Evolutionary conservation across 2,329 filamentous ascomycete genomes (phyloP).

Genomic region (Cladophialophora yegresii): DNA sequence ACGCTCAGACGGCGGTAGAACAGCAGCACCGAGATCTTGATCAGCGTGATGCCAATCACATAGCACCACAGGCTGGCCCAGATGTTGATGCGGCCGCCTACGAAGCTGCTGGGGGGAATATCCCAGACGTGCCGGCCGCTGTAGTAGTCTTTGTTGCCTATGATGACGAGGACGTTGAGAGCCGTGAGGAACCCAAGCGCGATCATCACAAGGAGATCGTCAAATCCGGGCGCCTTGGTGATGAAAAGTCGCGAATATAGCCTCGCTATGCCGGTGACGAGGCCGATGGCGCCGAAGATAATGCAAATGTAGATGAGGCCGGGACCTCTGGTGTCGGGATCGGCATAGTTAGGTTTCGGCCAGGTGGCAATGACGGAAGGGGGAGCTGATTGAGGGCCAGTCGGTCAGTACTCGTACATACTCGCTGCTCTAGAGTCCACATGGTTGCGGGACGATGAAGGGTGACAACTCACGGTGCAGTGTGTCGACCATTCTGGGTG

Average conservation of each 20-base stretch:
- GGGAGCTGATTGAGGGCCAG: constrained; percentile 13
- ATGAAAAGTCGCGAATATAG: constrained; percentile 39
- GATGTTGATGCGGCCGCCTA: constrained; percentile 28
- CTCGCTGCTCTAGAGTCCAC: background rate
- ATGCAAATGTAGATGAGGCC: constrained; percentile 37
- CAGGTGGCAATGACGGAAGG: constrained; percentile 34
- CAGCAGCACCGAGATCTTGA: constrained; percentile 36
- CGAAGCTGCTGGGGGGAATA: constrained; percentile 26
- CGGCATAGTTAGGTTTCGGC: constrained; percentile 41
- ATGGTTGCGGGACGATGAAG: background rate
- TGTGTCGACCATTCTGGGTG: constrained; percentile 32
- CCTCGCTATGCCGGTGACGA: constrained; percentile 35
- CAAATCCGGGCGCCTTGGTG: constrained; percentile 33
- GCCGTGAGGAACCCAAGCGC: constrained; percentile 25
- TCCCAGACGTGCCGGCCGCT: constrained; percentile 36
- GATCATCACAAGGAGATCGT: constrained; percentile 32
- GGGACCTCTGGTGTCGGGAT: constrained; percentile 38
- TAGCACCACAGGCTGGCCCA: constrained; percentile 34
- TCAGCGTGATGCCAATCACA: constrained; percentile 18
- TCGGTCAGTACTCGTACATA: constrained; percentile 5
- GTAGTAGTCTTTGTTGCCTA: constrained; percentile 32
- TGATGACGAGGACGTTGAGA: constrained; percentile 30
- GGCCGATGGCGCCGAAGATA: constrained; percentile 35
- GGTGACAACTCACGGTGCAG: constrained; percentile 26
- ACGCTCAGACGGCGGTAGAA: constrained; percentile 37